These are phyloP conservation scores for Fraxinus paxiana DNA, from an alignment of 305 asterid species.

Conservation along the genomic window DNA sequence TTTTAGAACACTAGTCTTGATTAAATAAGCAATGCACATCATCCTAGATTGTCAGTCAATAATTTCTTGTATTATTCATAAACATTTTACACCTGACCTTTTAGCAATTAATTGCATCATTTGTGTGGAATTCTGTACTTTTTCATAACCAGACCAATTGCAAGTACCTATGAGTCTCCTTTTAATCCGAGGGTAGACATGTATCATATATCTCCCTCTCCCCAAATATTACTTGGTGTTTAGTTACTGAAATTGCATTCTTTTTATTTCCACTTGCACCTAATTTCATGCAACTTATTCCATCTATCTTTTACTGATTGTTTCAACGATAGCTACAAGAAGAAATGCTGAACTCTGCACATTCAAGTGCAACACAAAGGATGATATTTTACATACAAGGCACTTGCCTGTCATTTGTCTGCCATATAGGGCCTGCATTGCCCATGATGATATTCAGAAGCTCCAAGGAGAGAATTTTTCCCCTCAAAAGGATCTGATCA, in stretches of 20 bases:
- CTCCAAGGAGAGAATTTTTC: conserved; percentile 86
- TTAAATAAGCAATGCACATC: neutral
- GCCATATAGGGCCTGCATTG: conserved; percentile 91
- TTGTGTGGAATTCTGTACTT: neutral
- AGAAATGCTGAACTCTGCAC: neutral
- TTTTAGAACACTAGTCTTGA: neutral
- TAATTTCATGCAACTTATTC: neutral
- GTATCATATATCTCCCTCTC: neutral
- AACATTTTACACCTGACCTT: neutral
- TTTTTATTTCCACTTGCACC: conserved; percentile 1
- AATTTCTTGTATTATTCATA: neutral
- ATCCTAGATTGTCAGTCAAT: neutral
- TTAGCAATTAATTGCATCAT: neutral
- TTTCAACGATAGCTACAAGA: conserved; percentile 17
- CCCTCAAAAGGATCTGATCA: conserved; percentile 92
- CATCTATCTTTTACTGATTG: neutral
- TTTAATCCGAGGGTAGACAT: neutral
- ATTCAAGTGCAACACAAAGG: neutral
- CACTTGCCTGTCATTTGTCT: conserved; percentile 82
- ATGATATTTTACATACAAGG: neutral
- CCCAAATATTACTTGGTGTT: neutral
- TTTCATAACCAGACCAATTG: neutral
- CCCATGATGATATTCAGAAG: conserved; percentile 83
- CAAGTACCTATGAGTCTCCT: neutral
- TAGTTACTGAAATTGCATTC: neutral